A percentile compares a stretch with the other conserved stretches of the same genome.
Evolutionary conservation across 306 rosid genomes (phyloP).

Genomic region (Notholithocarpus densiflorus): DNA sequence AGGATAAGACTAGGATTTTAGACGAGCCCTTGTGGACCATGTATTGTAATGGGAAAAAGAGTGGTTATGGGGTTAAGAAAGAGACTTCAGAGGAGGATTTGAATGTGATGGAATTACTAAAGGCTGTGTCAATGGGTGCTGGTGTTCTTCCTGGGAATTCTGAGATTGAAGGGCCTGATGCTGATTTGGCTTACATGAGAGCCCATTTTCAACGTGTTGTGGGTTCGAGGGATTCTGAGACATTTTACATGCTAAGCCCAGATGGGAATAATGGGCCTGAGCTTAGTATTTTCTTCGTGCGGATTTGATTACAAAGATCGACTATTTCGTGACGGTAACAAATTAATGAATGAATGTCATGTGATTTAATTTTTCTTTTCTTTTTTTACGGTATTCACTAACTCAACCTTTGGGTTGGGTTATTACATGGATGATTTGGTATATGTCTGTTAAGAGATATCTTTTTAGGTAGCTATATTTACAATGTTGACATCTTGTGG

Average conservation of each 20-base stretch:
- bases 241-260: slow-evolving; percentile 78
- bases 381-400: too few species aligned
- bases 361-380: too few species aligned
- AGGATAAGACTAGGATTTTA: slow-evolving; percentile 45
- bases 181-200: slow-evolving; percentile 59
- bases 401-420: too few species aligned
- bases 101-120: slow-evolving; percentile 63
- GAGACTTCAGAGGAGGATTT: slow-evolving; percentile 66
- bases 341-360: too few species aligned
- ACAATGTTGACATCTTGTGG: too few species aligned
- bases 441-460: too few species aligned
- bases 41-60: slow-evolving; percentile 80
- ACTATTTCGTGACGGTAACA: too few species aligned
- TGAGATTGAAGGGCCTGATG: slow-evolving; percentile 42
- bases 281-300: slow-evolving; percentile 71
- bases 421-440: too few species aligned
- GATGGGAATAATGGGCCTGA: slow-evolving; percentile 74
- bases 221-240: slow-evolving; percentile 75
- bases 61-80: slow-evolving; percentile 65
- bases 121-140: slow-evolving; percentile 76
- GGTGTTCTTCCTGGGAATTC: slow-evolving; percentile 61
- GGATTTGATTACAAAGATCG: slow-evolving; percentile 27
- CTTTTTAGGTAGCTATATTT: too few species aligned
- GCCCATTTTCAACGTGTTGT: slow-evolving; percentile 65
- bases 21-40: slow-evolving; percentile 73